A percentile compares a stretch with the other conserved stretches of the same genome.
Conservation (phyloP, 768 basidiomycete genomes). For the Strobilomyces echinocephalus region DNA sequence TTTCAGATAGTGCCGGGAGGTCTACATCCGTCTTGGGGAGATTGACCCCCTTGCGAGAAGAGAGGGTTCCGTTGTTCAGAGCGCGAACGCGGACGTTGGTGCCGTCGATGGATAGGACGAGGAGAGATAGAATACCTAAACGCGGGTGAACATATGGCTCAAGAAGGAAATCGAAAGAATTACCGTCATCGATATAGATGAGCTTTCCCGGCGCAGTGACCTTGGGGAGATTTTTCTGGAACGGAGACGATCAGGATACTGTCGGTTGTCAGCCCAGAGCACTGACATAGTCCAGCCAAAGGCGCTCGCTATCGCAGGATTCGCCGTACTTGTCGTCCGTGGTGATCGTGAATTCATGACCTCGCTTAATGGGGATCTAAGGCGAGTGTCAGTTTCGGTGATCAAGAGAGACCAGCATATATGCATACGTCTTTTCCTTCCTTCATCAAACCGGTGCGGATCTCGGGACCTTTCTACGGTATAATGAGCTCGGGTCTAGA, state of each 20-base stretch:
- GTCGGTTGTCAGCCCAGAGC: background rate
- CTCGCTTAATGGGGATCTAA: conserved; percentile 79
- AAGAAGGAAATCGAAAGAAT: conserved; percentile 5
- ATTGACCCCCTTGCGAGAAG: conserved; percentile 98
- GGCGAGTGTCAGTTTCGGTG: conserved; percentile 4
- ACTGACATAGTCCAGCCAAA: conserved; percentile 93
- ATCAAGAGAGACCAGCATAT: conserved; percentile 3
- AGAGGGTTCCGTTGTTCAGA: conserved; percentile 87
- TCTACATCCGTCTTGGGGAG: conserved; percentile 97
- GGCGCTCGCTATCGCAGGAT: conserved; percentile 72
- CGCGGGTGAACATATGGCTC: conserved; percentile 1
- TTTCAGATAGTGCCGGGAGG: conserved; percentile 93
- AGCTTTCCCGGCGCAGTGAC: conserved; percentile 96
- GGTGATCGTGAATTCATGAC: conserved; percentile 90
- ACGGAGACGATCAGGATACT: background rate
- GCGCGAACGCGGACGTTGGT: conserved; percentile 77
- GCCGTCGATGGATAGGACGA: conserved; percentile 87
- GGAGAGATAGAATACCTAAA: conserved; percentile 77
- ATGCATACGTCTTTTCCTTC: conserved; percentile 77
- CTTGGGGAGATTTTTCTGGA: conserved; percentile 83
- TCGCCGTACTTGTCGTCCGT: conserved; percentile 80
- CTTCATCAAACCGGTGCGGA: conserved; percentile 92
- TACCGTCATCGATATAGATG: conserved; percentile 96
- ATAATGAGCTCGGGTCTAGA: conserved; percentile 5
- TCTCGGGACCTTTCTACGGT: conserved; percentile 94